Conservation (phyloP, 2,329 filamentous ascomycete genomes). For the Thelonectria olida region DNA sequence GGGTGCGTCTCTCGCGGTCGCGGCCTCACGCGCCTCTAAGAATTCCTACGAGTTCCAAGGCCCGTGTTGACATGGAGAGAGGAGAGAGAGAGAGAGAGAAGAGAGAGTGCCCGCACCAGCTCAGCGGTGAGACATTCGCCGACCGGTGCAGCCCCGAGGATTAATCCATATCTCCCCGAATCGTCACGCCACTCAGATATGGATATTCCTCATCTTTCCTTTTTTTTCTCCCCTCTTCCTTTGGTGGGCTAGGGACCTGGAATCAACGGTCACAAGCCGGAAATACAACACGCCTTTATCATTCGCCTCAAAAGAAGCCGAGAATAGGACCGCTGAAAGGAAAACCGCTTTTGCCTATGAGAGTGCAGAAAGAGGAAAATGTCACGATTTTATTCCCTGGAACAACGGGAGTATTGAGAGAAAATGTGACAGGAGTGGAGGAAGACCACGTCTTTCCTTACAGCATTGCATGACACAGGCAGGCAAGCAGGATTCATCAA, state of each 20-base stretch:
- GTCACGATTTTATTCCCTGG: conserved; percentile 12
- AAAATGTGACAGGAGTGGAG: neutral
- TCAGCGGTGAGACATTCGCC: neutral
- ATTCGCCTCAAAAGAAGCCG: neutral
- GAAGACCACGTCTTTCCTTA: neutral
- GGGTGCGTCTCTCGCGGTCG: conserved; percentile 48
- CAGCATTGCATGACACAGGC: neutral
- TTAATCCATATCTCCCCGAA: neutral
- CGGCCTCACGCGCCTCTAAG: conserved; percentile 42
- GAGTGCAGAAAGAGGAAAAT: neutral
- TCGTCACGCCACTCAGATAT: neutral
- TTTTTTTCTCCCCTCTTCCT: neutral
- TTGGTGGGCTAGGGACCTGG: neutral
- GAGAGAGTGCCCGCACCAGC: neutral
- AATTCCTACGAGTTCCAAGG: conserved; percentile 3
- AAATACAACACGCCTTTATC: neutral
- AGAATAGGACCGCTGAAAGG: neutral
- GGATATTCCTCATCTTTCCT: neutral
- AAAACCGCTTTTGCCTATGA: neutral
- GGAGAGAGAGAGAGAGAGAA: neutral
- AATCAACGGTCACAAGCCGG: neutral
- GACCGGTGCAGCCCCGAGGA: neutral
- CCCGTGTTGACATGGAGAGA: neutral
- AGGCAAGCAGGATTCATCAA: neutral
- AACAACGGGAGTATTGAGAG: conserved; percentile 9